Conservation (phyloP, 768 basidiomycete species). For the Kwoniella newhampshirensis region DNA sequence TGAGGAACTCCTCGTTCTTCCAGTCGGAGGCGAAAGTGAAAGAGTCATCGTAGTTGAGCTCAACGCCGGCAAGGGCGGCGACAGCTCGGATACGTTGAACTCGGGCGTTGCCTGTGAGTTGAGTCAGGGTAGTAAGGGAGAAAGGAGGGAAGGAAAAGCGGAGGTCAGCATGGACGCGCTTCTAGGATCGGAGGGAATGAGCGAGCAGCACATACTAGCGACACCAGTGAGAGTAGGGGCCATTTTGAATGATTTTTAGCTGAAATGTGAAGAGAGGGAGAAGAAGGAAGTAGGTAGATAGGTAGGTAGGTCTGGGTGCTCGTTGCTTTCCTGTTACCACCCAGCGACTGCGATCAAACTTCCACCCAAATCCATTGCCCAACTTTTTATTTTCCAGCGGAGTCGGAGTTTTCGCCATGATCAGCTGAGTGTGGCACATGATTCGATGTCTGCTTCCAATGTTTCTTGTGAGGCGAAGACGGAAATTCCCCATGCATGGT, state of each 20-base stretch:
- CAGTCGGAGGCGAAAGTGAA: constrained; percentile 41
- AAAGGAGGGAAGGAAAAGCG: background rate
- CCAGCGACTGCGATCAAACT: no score
- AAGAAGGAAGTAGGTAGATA: background rate
- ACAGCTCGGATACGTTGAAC: constrained; percentile 56
- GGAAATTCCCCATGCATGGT: no score
- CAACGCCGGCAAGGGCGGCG: constrained; percentile 64
- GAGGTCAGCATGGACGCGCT: no score
- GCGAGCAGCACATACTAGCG: constrained; percentile 10
- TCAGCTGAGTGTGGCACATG: no score
- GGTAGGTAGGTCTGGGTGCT: no score
- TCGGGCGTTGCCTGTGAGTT: constrained; percentile 45
- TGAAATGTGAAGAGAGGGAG: background rate
- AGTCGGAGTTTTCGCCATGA: no score
- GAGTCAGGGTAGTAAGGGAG: background rate
- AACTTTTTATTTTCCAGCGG: no score
- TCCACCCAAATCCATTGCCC: no score
- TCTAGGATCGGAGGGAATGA: no score
- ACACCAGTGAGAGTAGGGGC: constrained; percentile 14
- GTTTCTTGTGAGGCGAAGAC: no score
- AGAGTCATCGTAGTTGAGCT: constrained; percentile 70
- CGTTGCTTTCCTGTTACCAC: no score
- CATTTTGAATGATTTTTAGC: constrained; percentile 13
- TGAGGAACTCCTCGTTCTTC: constrained; percentile 49
- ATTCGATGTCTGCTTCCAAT: no score